A percentile compares a stretch with the other conserved stretches of the same genome.
Evolutionary conservation across 2,329 filamentous ascomycete genomes (phyloP).

Genomic region (Cordyceps cicadae): DNA sequence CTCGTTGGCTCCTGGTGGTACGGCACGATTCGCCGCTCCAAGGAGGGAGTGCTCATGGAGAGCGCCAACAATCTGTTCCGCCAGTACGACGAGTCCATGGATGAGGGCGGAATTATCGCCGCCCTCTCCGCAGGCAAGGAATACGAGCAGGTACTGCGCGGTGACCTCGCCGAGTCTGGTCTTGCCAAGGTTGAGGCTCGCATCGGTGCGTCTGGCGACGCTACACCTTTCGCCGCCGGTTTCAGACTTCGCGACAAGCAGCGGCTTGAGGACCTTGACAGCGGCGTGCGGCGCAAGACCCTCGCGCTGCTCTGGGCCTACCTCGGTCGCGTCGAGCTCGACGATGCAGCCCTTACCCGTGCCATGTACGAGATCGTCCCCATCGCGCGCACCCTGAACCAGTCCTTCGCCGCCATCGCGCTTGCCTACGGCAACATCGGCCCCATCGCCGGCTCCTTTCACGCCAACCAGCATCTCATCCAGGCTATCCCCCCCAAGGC

Average conservation of each 20-base stretch:
- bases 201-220: constrained; percentile 55
- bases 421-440: constrained; percentile 78
- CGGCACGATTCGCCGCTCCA: constrained; percentile 84
- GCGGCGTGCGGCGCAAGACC: constrained; percentile 72
- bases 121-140: constrained; percentile 82
- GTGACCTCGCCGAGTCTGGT: constrained; percentile 70
- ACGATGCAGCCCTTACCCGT: constrained; percentile 66
- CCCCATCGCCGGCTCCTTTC: constrained; percentile 75
- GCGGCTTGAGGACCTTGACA: constrained; percentile 72
- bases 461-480: constrained; percentile 75
- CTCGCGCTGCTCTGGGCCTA: constrained; percentile 92
- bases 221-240: constrained; percentile 42
- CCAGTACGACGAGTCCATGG: constrained; percentile 79
- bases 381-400: constrained; percentile 74
- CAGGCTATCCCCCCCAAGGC: constrained; percentile 78
- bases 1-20: constrained; percentile 98
- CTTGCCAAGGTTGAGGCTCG: constrained; percentile 77
- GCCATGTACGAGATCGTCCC: constrained; percentile 87
- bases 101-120: constrained; percentile 69
- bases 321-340: constrained; percentile 77
- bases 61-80: constrained; percentile 92
- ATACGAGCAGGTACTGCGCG: constrained; percentile 67
- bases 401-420: constrained; percentile 78
- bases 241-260: constrained; percentile 67
- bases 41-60: constrained; percentile 86